Percentiles rank a stretch among this genome's conserved stretches.
Conservation (phyloP, 306 rosid genomes). For the Geum urbanum region DNA sequence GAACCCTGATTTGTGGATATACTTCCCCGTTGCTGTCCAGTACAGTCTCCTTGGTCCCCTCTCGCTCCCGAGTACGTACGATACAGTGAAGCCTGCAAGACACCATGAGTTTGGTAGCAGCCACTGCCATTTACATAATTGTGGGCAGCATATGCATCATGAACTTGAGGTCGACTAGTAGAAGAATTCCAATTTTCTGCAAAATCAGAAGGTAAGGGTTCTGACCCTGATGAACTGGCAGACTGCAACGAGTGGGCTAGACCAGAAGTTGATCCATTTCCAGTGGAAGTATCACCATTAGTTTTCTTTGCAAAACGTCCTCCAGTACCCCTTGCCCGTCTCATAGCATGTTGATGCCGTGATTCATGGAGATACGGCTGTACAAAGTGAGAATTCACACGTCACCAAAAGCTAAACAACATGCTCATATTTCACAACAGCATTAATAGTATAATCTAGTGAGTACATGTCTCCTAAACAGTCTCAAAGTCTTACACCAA, state of each 20-base stretch:
- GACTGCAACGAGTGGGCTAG: slow-evolving; percentile 65
- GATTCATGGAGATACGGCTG: slow-evolving; percentile 99
- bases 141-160: slow-evolving; percentile 24
- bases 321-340: slow-evolving; percentile 89
- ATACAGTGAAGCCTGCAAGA: slow-evolving; percentile 53
- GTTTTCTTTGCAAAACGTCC: slow-evolving; percentile 92
- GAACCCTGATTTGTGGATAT: slow-evolving; percentile 51
- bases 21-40: slow-evolving; percentile 57
- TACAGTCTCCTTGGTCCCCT: slow-evolving; percentile 65
- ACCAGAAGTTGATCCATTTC: slow-evolving; percentile 52
- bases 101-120: slow-evolving; percentile 44
- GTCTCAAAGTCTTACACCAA: neutral
- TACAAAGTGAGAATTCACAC: slow-evolving; percentile 24
- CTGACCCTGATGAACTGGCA: slow-evolving; percentile 81
- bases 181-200: slow-evolving; percentile 78
- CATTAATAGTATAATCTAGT: neutral
- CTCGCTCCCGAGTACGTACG: slow-evolving; percentile 53
- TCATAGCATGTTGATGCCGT: slow-evolving; percentile 95
- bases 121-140: slow-evolving; percentile 45
- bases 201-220: slow-evolving; percentile 58
- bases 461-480: too few species aligned
- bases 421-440: neutral
- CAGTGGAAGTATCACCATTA: slow-evolving; percentile 34
- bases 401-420: slow-evolving; percentile 17
- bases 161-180: slow-evolving; percentile 35